These are phyloP conservation scores for Saccharomycopsis hybrid DNA, from an alignment of 1,139 yeast genomes.

Conservation along the genomic window DNA sequence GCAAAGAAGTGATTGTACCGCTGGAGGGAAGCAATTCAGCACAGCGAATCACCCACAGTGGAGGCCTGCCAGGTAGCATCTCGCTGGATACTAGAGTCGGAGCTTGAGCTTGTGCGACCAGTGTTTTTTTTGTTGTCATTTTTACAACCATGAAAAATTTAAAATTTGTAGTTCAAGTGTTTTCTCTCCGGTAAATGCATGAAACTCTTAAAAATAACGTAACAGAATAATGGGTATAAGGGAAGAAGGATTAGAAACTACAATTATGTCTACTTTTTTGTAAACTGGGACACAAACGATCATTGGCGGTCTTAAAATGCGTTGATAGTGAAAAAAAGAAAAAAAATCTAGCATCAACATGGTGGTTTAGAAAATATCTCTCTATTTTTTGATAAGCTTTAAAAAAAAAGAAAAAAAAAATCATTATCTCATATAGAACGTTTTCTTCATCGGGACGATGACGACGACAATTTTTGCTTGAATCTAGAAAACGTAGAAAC, in stretches of 20 bases:
- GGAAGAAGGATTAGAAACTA: not conserved
- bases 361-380: no score
- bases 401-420: no score
- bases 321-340: no score
- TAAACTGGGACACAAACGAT: not conserved
- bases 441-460: no score
- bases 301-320: not conserved
- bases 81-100: constrained; percentile 18
- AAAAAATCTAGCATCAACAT: no score
- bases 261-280: not conserved
- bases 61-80: constrained; percentile 22
- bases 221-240: not conserved
- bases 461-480: not conserved
- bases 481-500: constrained; percentile 7
- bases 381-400: no score
- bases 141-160: not conserved
- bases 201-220: not conserved
- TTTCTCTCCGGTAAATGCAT: not conserved
- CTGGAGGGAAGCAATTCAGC: constrained; percentile 23
- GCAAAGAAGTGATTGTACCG: constrained; percentile 20
- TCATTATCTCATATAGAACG: no score
- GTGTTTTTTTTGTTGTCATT: constrained; percentile 3
- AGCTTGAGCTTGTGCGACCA: constrained; percentile 7
- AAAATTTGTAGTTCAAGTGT: not conserved
- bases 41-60: constrained; percentile 19